Conservation (phyloP, 352 stramenopile genomes). For the Phytophthora foliorum region DNA sequence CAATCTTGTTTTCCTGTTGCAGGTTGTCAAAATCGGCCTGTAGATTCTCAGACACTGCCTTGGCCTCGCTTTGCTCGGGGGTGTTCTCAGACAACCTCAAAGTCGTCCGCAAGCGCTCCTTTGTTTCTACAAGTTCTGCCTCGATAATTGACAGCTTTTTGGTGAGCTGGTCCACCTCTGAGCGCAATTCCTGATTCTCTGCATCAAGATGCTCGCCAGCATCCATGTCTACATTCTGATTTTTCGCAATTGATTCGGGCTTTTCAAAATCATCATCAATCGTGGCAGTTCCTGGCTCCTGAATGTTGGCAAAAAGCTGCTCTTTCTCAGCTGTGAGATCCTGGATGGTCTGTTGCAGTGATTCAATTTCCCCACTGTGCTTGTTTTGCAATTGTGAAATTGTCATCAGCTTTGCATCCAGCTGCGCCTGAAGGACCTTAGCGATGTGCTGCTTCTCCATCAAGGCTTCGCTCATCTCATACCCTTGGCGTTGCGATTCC, state of each 20-base stretch:
- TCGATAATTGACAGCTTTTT: constrained; percentile 23
- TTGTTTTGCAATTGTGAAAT: constrained; percentile 52
- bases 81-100: constrained; percentile 1
- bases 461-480: constrained; percentile 48
- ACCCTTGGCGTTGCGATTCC: constrained; percentile 33
- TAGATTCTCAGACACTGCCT: constrained; percentile 24
- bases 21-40: constrained; percentile 11
- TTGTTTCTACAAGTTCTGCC: constrained; percentile 20
- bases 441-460: constrained; percentile 49
- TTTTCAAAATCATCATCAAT: constrained; percentile 4
- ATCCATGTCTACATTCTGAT: constrained; percentile 6
- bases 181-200: constrained; percentile 12
- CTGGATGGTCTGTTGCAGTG: constrained; percentile 46
- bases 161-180: constrained; percentile 18
- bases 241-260: not conserved
- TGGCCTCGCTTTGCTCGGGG: constrained; percentile 12
- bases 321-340: constrained; percentile 40
- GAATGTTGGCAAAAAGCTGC: constrained; percentile 30
- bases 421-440: constrained; percentile 54
- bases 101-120: constrained; percentile 18
- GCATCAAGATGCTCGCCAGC: not conserved
- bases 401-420: constrained; percentile 57
- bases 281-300: constrained; percentile 26
- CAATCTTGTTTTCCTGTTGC: constrained; percentile 13
- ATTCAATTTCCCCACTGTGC: constrained; percentile 36